Conservation (phyloP, 768 basidiomycete species). For the Tulasnella calospora region DNA sequence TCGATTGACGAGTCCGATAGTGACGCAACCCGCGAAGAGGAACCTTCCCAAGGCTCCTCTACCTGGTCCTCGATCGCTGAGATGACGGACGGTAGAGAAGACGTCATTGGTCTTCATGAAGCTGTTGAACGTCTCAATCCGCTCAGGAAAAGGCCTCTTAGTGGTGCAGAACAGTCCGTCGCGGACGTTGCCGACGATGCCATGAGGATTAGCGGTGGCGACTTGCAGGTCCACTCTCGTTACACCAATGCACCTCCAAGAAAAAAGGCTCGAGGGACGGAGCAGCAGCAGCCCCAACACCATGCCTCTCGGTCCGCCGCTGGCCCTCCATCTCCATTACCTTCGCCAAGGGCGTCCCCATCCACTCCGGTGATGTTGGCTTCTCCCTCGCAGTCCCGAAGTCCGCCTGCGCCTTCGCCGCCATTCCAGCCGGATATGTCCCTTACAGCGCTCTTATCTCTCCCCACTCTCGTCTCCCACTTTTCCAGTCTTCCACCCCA, state of each 20-base stretch:
- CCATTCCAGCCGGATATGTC: slow-evolving; percentile 79
- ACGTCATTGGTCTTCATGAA: slow-evolving; percentile 62
- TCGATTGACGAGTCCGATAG: slow-evolving; percentile 53
- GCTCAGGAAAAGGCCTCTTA: slow-evolving; percentile 51
- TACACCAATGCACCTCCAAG: slow-evolving; percentile 52
- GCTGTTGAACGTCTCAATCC: slow-evolving; percentile 74
- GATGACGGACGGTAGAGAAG: slow-evolving; percentile 47
- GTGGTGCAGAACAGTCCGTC: slow-evolving; percentile 30
- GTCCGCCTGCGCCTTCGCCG: slow-evolving; percentile 50
- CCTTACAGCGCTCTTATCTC: slow-evolving; percentile 75
- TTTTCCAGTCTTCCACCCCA: slow-evolving; percentile 74
- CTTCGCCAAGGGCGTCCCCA: slow-evolving; percentile 81
- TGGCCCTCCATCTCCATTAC: slow-evolving; percentile 77
- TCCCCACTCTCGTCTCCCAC: slow-evolving; percentile 75
- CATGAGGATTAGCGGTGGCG: slow-evolving; percentile 36
- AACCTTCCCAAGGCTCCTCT: slow-evolving; percentile 56
- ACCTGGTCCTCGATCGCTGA: slow-evolving; percentile 63
- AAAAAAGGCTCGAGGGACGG: slow-evolving; percentile 68
- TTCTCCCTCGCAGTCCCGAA: slow-evolving; percentile 22
- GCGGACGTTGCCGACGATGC: slow-evolving; percentile 49
- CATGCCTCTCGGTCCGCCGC: slow-evolving; percentile 38
- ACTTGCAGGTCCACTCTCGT: not conserved
- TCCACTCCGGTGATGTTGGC: slow-evolving; percentile 72
- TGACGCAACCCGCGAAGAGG: slow-evolving; percentile 67
- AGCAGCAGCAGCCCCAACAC: slow-evolving; percentile 37